Evolutionary conservation across 352 stramenopile genomes (phyloP), one percentile per base, ranked within the genome.

Genomic region (Pythium phragmitis): DNA sequence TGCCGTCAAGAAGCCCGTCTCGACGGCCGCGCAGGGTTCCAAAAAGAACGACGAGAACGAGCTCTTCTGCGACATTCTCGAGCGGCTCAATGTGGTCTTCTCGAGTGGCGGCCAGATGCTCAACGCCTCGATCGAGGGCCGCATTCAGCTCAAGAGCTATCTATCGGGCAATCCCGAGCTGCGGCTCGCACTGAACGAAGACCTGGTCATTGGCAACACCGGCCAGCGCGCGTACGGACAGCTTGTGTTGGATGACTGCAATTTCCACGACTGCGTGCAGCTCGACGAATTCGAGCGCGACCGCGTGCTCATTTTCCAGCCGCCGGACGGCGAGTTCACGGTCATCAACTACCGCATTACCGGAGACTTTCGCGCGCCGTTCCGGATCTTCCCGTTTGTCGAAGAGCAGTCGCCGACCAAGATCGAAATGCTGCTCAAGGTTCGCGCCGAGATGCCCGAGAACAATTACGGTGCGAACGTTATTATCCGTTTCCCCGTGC

Each of bases 11-110:
- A 96, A 97, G 61, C 90, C 90, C 7, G 82, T 97, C 8, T 69
- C 77, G 7, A 92, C 85, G 8, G 77, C 79, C 0, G 76, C 79
- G 39, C 82, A 94, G 51, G 81, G 79, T 47, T 80, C 76, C 13
- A 92, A 89, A 71, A 94, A 88, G 54, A 79, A 94, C 63, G 82
- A 88, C 61, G 95, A 98, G 64, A 99, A 99, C 80, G 97, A 99
- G 70, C 98, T 99, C 33, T 99, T 99, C 77, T 98, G 99, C 42
- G 97, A 99, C 75, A 99, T 99, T 73, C 73, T 99, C 54, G 97
- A 99, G 85, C 83, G 96, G 28, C 82, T 99, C 37, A 98, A 98
- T 68, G 91, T 99, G 26, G 81, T 99, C n/a, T 99, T 99, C 69
- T 97, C 91, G 33, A 89, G 89, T 13, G 97, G 96, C 56, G 97